These are phyloP conservation scores for Thecaphora frezii DNA, from an alignment of 1,284 basidiomycete genomes.

Conservation along the genomic window DNA sequence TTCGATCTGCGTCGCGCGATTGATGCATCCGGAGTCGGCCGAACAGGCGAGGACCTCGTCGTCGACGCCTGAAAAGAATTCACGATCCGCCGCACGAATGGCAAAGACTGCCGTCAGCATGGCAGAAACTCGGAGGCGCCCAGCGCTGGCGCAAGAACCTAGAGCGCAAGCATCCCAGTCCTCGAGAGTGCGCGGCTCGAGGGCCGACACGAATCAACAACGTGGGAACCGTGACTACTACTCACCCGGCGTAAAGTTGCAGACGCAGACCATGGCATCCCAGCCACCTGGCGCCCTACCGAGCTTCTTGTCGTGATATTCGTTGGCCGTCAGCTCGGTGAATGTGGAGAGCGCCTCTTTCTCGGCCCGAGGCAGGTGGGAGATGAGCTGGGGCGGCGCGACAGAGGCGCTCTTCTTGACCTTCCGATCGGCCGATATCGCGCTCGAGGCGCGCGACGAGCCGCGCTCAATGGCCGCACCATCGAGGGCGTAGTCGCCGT, in stretches of 20 bases:
- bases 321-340: conserved; percentile 73
- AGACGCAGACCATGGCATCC: conserved; percentile 53
- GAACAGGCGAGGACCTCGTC: conserved; percentile 69
- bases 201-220: no score
- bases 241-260: conserved; percentile 29
- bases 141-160: no score
- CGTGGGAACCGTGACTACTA: no score
- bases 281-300: conserved; percentile 84
- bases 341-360: conserved; percentile 72
- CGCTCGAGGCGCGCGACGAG: background rate
- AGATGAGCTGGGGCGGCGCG: conserved; percentile 34
- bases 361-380: conserved; percentile 42
- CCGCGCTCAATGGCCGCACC: background rate
- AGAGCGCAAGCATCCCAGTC: no score
- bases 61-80: conserved; percentile 20
- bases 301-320: conserved; percentile 83
- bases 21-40: conserved; percentile 90
- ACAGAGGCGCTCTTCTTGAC: background rate
- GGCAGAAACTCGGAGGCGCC: no score
- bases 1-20: conserved; percentile 93
- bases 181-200: no score
- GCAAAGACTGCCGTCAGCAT: no score
- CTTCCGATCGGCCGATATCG: background rate
- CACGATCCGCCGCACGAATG: no score
- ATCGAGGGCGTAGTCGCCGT: background rate